phyloP scores from a whole-genome alignment of 1,284 basidiomycete genomes.

The Tranzscheliella williamsii region DNA sequence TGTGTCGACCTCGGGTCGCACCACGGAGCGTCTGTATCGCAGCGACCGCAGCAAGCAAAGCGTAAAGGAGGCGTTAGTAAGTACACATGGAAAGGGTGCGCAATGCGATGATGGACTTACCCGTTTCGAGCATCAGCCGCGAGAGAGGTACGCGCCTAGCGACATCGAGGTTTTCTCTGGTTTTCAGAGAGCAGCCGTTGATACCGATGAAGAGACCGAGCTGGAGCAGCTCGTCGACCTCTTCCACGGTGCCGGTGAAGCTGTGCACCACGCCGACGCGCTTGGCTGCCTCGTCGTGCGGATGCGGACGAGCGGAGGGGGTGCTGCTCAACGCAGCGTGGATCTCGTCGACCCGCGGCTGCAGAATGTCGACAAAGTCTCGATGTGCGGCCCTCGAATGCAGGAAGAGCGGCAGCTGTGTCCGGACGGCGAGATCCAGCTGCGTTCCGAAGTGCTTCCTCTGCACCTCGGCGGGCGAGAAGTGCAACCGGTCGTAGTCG shows the following conservation, averaged over 20 bases:
- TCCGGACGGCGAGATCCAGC: constrained; percentile 72
- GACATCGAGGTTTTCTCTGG: constrained; percentile 71
- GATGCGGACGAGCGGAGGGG: not conserved
- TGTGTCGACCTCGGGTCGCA: constrained; percentile 78
- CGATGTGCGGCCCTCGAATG: constrained; percentile 72
- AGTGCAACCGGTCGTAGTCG: constrained; percentile 82
- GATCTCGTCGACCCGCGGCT: constrained; percentile 19
- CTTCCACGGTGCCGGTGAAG: constrained; percentile 75
- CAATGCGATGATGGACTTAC: constrained; percentile 62
- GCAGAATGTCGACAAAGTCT: constrained; percentile 73
- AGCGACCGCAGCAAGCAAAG: too few relatives aligned
- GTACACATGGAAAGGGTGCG: too few relatives aligned
- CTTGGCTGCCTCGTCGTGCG: constrained; percentile 8
- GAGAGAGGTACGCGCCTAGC: constrained; percentile 70
- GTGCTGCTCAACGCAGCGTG: not conserved
- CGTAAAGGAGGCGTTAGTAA: too few relatives aligned
- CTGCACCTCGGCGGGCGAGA: constrained; percentile 71
- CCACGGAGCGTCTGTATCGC: constrained; percentile 66
- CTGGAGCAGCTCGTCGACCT: constrained; percentile 71
- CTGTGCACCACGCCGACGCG: constrained; percentile 73
- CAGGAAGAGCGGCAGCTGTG: constrained; percentile 78
- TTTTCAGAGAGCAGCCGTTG: constrained; percentile 85
- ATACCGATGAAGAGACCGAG: constrained; percentile 66
- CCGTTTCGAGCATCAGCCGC: constrained; percentile 76
- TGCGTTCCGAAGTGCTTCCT: constrained; percentile 73